These are phyloP conservation scores for Monosporozyma unispora DNA, from an alignment of 805 yeast species.

Conservation along the genomic window DNA sequence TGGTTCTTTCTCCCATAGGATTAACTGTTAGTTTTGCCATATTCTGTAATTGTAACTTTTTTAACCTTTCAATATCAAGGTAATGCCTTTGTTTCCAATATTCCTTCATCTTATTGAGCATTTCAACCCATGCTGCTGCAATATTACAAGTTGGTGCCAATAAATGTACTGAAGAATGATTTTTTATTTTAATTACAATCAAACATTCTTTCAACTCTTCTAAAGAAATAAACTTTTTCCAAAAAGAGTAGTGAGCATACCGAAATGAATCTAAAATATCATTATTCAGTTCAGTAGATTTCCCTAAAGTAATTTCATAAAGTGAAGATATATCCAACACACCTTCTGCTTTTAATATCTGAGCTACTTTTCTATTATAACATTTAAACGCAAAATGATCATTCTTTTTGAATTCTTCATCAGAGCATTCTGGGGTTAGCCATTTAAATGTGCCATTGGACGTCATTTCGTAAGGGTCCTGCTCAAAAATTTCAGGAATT, in stretches of 20 bases:
- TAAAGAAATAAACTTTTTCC: slow-evolving; percentile 12
- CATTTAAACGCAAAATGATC: slow-evolving; percentile 60
- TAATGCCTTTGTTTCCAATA: slow-evolving; percentile 53
- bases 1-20: slow-evolving; percentile 48
- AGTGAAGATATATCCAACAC: slow-evolving; percentile 52
- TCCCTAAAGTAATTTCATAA: slow-evolving; percentile 31
- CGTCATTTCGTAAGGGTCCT: slow-evolving; percentile 49
- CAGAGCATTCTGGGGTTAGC: slow-evolving; percentile 37
- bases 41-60: slow-evolving; percentile 38
- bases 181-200: slow-evolving; percentile 42
- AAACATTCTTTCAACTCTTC: slow-evolving; percentile 36
- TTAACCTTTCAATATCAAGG: slow-evolving; percentile 34
- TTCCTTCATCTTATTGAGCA: slow-evolving; percentile 34
- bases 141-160: slow-evolving; percentile 43
- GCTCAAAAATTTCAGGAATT: slow-evolving; percentile 35
- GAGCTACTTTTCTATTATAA: slow-evolving; percentile 49
- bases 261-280: background rate
- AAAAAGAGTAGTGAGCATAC: slow-evolving; percentile 8
- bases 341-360: slow-evolving; percentile 49
- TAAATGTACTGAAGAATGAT: slow-evolving; percentile 40
- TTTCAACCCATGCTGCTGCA: slow-evolving; percentile 60
- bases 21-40: slow-evolving; percentile 39
- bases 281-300: slow-evolving; percentile 16
- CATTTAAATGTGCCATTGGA: slow-evolving; percentile 48
- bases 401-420: slow-evolving; percentile 35